These are phyloP conservation scores for Lactifluus pinguis DNA, from an alignment of 768 basidiomycete species.

Conservation along the genomic window DNA sequence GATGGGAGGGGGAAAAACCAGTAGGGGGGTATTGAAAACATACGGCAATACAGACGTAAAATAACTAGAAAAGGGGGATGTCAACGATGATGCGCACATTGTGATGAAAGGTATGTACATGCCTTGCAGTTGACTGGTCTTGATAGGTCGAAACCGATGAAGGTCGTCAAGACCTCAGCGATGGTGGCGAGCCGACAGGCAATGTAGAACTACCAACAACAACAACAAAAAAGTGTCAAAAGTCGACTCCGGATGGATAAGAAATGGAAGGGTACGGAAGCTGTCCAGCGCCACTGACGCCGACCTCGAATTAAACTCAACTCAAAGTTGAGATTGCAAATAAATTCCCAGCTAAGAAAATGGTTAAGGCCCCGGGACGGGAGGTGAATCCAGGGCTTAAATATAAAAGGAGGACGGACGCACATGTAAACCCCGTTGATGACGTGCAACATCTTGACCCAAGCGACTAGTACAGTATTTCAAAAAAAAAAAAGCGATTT, in stretches of 20 bases:
- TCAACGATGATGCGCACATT: not conserved
- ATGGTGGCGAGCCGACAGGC: conserved; percentile 4
- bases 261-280: not conserved
- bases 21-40: not conserved
- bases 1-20: not conserved
- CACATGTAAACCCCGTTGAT: conserved; percentile 16
- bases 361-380: not conserved
- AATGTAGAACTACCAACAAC: conserved; percentile 9
- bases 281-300: conserved; percentile 18
- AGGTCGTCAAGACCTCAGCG: not conserved
- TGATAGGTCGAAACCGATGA: conserved; percentile 9
- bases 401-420: not conserved
- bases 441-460: conserved; percentile 15
- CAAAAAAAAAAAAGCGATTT: too few relatives aligned
- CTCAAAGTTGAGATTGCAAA: conserved; percentile 13
- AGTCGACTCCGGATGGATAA: too few relatives aligned
- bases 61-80: not conserved
- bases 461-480: not conserved
- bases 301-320: conserved; percentile 2
- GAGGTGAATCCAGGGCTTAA: too few relatives aligned
- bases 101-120: not conserved
- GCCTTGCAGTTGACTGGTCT: conserved; percentile 6
- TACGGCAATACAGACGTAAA: conserved; percentile 3
- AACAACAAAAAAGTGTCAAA: not conserved
- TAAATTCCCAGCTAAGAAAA: conserved; percentile 14